Percentiles rank a stretch among this genome's conserved stretches.
These are phyloP conservation scores for Penicillium glabrum DNA, from an alignment of 2,329 filamentous ascomycete species.

Conservation along the genomic window DNA sequence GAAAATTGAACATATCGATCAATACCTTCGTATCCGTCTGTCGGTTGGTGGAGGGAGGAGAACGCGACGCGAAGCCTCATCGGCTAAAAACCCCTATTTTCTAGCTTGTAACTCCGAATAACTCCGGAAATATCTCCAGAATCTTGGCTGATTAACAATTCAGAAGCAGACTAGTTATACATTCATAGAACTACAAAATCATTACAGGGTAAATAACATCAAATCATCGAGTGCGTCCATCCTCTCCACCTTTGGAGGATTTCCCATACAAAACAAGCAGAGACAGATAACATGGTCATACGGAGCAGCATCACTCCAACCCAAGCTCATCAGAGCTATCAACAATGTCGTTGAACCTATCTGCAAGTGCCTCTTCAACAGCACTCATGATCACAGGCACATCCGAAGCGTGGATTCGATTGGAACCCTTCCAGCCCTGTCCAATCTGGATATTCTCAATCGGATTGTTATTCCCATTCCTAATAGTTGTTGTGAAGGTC, in stretches of 20 bases:
- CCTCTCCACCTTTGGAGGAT: not conserved
- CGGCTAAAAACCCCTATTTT: too few relatives aligned
- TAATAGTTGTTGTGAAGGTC: slow-evolving; percentile 16
- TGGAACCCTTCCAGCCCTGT: slow-evolving; percentile 9
- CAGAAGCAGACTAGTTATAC: not conserved
- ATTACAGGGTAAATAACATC: not conserved
- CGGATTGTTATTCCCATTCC: slow-evolving; percentile 2
- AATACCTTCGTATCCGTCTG: too few relatives aligned
- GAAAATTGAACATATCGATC: too few relatives aligned
- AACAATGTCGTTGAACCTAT: slow-evolving; percentile 19
- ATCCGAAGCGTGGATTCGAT: slow-evolving; percentile 15
- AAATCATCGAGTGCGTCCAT: not conserved
- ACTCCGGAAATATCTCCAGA: too few relatives aligned
- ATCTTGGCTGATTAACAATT: too few relatives aligned
- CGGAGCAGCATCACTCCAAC: slow-evolving; percentile 4
- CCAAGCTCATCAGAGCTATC: slow-evolving; percentile 33
- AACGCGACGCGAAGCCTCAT: too few relatives aligned
- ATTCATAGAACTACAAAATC: not conserved
- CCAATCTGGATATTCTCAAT: slow-evolving; percentile 18
- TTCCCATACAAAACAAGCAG: not conserved
- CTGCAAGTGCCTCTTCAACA: slow-evolving; percentile 17
- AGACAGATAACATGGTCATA: not conserved
- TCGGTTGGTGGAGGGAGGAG: too few relatives aligned
- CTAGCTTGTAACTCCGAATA: too few relatives aligned
- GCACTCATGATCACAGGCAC: slow-evolving; percentile 17